phyloP scores from a whole-genome alignment of 139 green algal genomes.

The Zygnema cylindricum region DNA sequence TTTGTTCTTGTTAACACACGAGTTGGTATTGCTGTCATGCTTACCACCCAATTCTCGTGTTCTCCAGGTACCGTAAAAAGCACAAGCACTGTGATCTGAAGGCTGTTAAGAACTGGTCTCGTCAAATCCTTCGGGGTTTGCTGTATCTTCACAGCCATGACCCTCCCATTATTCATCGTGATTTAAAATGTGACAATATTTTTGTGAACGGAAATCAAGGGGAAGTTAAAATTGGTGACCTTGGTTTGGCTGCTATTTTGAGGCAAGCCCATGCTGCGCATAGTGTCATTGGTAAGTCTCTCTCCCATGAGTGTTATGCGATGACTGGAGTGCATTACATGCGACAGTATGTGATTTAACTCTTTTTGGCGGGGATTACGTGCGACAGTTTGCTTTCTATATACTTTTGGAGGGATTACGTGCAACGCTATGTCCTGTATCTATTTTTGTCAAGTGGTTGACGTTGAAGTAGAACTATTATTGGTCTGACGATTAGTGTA shows the following conservation, averaged over 20 bases:
- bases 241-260: slow-evolving; percentile 94
- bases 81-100: slow-evolving; percentile 91
- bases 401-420: too few species aligned
- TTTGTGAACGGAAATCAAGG: slow-evolving; percentile 82
- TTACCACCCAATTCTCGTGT: neutral
- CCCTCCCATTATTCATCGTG: slow-evolving; percentile 92
- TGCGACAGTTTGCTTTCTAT: too few species aligned
- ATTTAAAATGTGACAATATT: slow-evolving; percentile 90
- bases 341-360: too few species aligned
- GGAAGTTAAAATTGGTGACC: slow-evolving; percentile 98
- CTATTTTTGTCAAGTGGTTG: too few species aligned
- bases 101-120: slow-evolving; percentile 94
- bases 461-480: too few species aligned
- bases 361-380: too few species aligned
- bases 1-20: too few species aligned
- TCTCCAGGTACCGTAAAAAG: slow-evolving; percentile 83
- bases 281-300: slow-evolving; percentile 80
- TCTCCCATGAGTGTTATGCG: too few species aligned
- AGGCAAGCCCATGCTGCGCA: slow-evolving; percentile 81
- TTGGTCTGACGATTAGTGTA: too few species aligned
- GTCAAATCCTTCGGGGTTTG: slow-evolving; percentile 96
- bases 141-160: slow-evolving; percentile 92
- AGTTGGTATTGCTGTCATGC: too few species aligned
- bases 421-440: too few species aligned
- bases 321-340: too few species aligned